These are phyloP conservation scores for Sungouiozyma intestinalis DNA, from an alignment of 805 yeast species.

Conservation along the genomic window DNA sequence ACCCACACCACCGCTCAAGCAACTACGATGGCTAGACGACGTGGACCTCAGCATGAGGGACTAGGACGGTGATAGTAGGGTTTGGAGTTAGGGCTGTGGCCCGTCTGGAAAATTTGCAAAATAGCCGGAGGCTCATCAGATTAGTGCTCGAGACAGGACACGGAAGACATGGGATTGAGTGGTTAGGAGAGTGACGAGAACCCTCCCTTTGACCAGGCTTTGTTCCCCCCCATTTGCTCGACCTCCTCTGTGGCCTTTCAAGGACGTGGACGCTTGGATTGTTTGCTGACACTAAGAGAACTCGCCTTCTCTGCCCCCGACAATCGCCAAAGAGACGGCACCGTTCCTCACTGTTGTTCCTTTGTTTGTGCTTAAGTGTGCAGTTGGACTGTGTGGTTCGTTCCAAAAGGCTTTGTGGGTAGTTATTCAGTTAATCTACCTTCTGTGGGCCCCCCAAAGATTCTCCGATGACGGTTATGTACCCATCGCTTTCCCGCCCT, in stretches of 20 bases:
- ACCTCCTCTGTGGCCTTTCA: background rate
- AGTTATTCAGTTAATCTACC: constrained; percentile 29
- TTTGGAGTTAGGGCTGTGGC: background rate
- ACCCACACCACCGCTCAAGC: background rate
- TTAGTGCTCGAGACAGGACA: too few species aligned
- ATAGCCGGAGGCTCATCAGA: background rate
- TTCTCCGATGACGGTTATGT: background rate
- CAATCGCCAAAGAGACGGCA: background rate
- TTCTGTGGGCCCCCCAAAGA: constrained; percentile 1
- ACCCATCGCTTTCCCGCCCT: background rate
- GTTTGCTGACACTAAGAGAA: background rate
- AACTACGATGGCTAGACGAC: constrained; percentile 1
- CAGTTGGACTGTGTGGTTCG: background rate
- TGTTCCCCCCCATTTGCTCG: background rate
- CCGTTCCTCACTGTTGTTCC: too few species aligned
- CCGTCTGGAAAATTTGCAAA: background rate
- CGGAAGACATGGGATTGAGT: too few species aligned
- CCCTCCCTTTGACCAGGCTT: background rate
- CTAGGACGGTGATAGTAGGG: background rate
- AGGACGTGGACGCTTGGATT: background rate
- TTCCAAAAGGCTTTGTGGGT: constrained; percentile 7
- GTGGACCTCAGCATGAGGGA: background rate
- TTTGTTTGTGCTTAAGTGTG: too few species aligned
- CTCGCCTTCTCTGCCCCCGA: background rate
- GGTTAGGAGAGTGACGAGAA: background rate